Evolutionary conservation across 768 basidiomycete species (phyloP).

Genomic region (Termitomyces sp.): DNA sequence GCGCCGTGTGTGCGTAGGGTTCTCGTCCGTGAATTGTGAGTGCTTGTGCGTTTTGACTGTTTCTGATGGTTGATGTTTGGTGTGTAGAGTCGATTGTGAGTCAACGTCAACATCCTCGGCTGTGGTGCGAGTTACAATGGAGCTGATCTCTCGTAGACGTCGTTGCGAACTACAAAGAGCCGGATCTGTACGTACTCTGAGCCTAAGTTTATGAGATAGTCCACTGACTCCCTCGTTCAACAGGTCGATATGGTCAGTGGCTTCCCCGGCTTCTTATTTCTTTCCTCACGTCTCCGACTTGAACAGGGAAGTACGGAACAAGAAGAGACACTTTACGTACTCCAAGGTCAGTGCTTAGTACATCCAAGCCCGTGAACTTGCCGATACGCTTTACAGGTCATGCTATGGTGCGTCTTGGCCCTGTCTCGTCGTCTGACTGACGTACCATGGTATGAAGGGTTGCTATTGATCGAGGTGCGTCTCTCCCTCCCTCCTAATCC

Average conservation of each 20-base stretch:
- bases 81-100: slow-evolving; percentile 68
- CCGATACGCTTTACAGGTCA: slow-evolving; percentile 52
- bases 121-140: neutral
- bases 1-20: slow-evolving; percentile 57
- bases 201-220: neutral
- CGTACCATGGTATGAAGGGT: slow-evolving; percentile 56
- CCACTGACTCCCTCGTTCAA: neutral
- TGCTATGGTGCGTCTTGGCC: slow-evolving; percentile 71
- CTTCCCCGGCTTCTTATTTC: too few relatives aligned
- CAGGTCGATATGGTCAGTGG: slow-evolving; percentile 80
- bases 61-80: neutral
- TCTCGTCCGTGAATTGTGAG: slow-evolving; percentile 72
- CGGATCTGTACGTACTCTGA: slow-evolving; percentile 66
- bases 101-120: neutral
- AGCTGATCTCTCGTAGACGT: slow-evolving; percentile 48
- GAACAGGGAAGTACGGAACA: slow-evolving; percentile 83
- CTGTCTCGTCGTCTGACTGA: neutral
- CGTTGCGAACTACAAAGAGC: slow-evolving; percentile 64
- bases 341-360: slow-evolving; percentile 77
- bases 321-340: slow-evolving; percentile 84
- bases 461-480: slow-evolving; percentile 81
- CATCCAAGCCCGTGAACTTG: neutral
- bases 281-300: too few relatives aligned
- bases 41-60: neutral
- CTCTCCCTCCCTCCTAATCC: neutral